Evolutionary conservation across 768 basidiomycete species (phyloP), one percentile per base, ranked within the genome.

Genomic region (Inosperma sp.): DNA sequence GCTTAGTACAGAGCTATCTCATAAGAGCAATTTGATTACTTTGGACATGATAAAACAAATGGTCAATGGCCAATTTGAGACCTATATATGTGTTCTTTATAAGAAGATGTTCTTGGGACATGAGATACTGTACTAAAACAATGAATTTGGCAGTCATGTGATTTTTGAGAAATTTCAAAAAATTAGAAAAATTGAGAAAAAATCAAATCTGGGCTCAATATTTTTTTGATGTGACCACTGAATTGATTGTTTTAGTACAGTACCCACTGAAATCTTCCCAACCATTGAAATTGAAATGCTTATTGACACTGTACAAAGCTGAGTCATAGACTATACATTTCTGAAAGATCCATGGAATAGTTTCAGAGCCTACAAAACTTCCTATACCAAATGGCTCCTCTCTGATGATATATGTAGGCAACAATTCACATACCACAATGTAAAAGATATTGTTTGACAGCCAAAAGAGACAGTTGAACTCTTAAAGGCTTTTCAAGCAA

Each of bases 301-400:
- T 5, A 17, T 56, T 1, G 58, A 59, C 22, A 35, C 50, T 27
- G 3, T 40, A 0, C 34, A 50, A 23, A 42, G 43, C 13, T 1
- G 3, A 0, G 8, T 43, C 3, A 30, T 39, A 2, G 53, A 56
- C 1, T 59, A 59, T 16, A 49, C 36, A 0, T 56, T 59, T 23
- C 0, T 56, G 9, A 48, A 52, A 6, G 58, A 59, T 19, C 46
- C 46, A 2, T n/a, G 48, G 0, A 59, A 59, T 22, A 9, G 14
- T 2, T 51, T 59, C 13, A 7, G 25, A 2, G 5, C 6, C 1
- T 46, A 21, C 25, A 44, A 42, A 9, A 2, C 0, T 7, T 0
- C 25, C 1, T 56, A 55, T 27, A 44, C 51, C 2, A 1, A 0
- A 0, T 58, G 57, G 57, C 33, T 58, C 14, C 34, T 58, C 3